These are phyloP conservation scores for Lentinula raphanica DNA, from an alignment of 768 basidiomycete species.

Conservation along the genomic window DNA sequence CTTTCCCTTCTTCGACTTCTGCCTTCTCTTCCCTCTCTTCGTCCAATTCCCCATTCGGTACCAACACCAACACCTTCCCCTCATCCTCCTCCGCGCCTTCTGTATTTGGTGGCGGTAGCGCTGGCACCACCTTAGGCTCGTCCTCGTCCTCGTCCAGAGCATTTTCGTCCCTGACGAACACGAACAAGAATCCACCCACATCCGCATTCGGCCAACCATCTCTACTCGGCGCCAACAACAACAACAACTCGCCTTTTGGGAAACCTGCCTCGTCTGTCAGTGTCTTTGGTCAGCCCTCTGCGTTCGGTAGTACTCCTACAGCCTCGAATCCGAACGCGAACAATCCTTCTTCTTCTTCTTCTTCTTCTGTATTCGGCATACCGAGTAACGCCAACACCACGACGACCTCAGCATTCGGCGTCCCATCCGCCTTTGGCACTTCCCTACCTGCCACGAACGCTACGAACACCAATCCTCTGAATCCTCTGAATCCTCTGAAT, in stretches of 20 bases:
- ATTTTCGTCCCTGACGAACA: not conserved
- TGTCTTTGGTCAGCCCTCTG: not conserved
- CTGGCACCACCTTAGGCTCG: constrained; percentile 7
- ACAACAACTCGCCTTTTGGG: not conserved
- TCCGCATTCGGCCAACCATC: constrained; percentile 8
- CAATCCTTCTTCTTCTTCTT: no score
- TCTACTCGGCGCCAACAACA: not conserved
- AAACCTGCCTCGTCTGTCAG: not conserved
- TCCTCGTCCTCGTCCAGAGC: not conserved
- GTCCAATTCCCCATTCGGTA: constrained; percentile 18
- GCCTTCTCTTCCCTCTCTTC: constrained; percentile 17
- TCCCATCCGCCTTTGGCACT: no score
- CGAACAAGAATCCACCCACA: constrained; percentile 3
- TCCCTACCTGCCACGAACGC: no score
- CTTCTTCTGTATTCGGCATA: no score
- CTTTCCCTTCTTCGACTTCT: constrained; percentile 15
- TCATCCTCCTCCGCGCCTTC: constrained; percentile 17
- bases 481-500: no score
- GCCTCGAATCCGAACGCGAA: no score
- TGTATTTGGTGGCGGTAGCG: constrained; percentile 16
- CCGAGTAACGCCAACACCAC: no score
- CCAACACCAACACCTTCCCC: constrained; percentile 32
- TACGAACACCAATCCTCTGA: no score
- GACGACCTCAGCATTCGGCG: constrained; percentile 5
- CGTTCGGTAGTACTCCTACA: not conserved